Evolutionary conservation across 805 yeast species (phyloP), one percentile per base, ranked within the genome.

Genomic region (Candida golubevii): DNA sequence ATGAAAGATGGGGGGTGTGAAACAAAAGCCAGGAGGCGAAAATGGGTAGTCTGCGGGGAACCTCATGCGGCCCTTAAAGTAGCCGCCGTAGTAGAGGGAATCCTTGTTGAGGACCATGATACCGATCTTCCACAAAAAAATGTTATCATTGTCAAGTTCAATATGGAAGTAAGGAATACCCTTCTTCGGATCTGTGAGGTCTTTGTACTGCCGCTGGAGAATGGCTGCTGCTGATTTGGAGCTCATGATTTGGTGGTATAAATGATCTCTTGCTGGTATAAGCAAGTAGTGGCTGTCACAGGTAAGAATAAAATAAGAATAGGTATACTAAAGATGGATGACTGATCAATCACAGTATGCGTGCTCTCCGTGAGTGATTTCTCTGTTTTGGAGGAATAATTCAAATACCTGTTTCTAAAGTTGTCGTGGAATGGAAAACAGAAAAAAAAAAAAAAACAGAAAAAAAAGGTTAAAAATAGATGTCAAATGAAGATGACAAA

Each of bases 1-100:
- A 60, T 91, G 98, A 68, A 82, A 90, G 54, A 91, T 87, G 35
- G 96, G 84, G 11, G 97, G 96, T 7, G 91, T 83, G 72, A 91
- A 91, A 55, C 95, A 75, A 70, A 89, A 91, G 32, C 85, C 80
- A 35, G 98, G 99, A 27, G 99, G 99, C 18, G 87, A 72, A 61
- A 79, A 91, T 4, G 98, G 99, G 67, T 83, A 91, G 64, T 89
- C 96, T 18, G 73, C 67, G 6, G 98, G 98, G 67, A 91, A 91
- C 55, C 83, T 77, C 96, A 91, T 88, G 62, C 88, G 95, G 18
- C 96, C 96, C 60, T 82, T 87, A 69, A 91, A 85, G 66, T 86
- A 91, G 11, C 97, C 97, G 36, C 97, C 97, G 59, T 90, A 88
- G 66, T 88, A 91, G 51, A 85, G 82, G 12, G 96, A 88, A 50